Conservation (phyloP, 106 monocot genomes). For the Phalaenopsis equestris region DNA sequence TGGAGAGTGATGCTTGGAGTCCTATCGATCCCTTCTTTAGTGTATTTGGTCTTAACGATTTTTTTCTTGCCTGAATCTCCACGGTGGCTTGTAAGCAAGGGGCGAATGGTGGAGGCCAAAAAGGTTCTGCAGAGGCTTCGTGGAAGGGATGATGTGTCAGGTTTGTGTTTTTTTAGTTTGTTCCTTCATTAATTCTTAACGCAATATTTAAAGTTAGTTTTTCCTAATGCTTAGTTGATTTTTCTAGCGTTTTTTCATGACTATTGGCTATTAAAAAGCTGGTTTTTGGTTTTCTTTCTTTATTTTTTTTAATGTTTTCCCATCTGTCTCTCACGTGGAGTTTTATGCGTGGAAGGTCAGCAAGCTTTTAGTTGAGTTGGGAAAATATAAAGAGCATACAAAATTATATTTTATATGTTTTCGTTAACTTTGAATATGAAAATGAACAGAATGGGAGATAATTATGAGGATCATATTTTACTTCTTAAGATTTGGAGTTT, state of each 20-base stretch:
- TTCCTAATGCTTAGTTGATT: not conserved
- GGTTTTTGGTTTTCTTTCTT: not conserved
- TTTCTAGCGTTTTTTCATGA: not conserved
- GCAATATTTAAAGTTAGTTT: not conserved
- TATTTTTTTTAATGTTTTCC: not conserved
- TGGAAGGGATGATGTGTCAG: conserved; percentile 27
- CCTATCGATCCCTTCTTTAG: conserved; percentile 26
- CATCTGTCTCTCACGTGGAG: not conserved
- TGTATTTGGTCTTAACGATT: conserved; percentile 21
- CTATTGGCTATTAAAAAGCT: too few species aligned
- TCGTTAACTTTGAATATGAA: too few species aligned
- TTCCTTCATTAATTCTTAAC: not conserved
- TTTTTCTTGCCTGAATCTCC: conserved; percentile 31
- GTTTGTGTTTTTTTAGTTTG: conserved; percentile 1
- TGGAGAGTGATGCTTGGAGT: conserved; percentile 39
- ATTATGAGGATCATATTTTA: too few species aligned
- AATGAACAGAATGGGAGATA: too few species aligned
- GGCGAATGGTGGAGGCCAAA: conserved; percentile 27
- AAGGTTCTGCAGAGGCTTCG: conserved; percentile 28
- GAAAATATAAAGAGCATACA: too few species aligned
- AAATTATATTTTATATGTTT: too few species aligned
- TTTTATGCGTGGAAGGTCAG: not conserved
- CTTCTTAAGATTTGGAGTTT: not conserved
- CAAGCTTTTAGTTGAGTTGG: not conserved
- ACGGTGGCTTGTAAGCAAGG: conserved; percentile 36